Percentiles rank a stretch among this genome's conserved stretches.
Conservation (phyloP, 306 rosid genomes). For the Coriaria nepalensis region DNA sequence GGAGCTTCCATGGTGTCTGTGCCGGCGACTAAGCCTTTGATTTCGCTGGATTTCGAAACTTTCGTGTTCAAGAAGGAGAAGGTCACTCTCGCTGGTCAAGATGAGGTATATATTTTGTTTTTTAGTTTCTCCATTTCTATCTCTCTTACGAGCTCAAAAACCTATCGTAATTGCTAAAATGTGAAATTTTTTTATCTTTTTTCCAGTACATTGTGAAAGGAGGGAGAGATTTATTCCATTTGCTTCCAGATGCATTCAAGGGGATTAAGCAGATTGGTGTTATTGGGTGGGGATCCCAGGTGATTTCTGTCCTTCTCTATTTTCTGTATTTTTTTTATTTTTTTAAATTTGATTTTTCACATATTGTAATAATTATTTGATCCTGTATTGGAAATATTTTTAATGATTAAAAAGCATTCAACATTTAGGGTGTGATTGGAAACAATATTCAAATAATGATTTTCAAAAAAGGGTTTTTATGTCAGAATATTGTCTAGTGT, state of each 20-base stretch:
- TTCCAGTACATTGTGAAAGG: conserved; percentile 77
- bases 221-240: conserved; percentile 78
- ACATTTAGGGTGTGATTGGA: too few species aligned
- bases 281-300: conserved; percentile 99
- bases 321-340: too few species aligned
- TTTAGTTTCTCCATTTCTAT: background rate
- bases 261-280: conserved; percentile 96
- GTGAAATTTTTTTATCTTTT: too few species aligned
- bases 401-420: too few species aligned
- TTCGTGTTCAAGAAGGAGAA: conserved; percentile 78
- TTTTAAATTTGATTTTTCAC: too few species aligned
- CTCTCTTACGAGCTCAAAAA: too few species aligned
- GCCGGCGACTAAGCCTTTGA: conserved; percentile 24
- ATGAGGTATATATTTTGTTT: conserved; percentile 39
- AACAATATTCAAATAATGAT: too few species aligned
- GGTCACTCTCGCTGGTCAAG: conserved; percentile 73
- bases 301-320: conserved; percentile 14
- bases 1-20: conserved; percentile 68
- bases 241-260: conserved; percentile 81
- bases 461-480: too few species aligned
- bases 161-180: too few species aligned
- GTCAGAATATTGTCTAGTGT: too few species aligned
- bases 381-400: too few species aligned
- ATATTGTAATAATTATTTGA: too few species aligned
- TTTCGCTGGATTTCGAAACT: conserved; percentile 59